phyloP scores from a whole-genome alignment of 2,329 filamentous ascomycete species.

The Ophiostoma ulmi region DNA sequence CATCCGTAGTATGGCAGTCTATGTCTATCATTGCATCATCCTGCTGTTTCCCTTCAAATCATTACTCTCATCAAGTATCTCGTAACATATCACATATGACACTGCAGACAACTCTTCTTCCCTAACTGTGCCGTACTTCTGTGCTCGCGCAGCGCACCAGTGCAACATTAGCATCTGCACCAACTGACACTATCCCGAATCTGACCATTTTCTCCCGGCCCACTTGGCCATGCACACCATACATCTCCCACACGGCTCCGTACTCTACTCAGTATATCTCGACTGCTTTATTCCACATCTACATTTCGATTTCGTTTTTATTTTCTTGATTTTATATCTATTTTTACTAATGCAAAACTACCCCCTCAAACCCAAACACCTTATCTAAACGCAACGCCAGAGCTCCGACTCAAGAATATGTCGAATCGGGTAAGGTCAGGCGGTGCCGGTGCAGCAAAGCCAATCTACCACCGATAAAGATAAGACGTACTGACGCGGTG shows the following conservation, averaged over 20 bases:
- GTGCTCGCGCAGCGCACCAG: not conserved
- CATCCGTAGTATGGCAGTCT: no score
- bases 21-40: not conserved
- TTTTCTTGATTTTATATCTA: not conserved
- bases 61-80: not conserved
- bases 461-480: not conserved
- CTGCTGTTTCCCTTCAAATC: not conserved
- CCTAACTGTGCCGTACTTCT: not conserved
- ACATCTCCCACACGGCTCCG: no score
- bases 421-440: not conserved
- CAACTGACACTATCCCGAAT: not conserved
- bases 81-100: not conserved
- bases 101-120: not conserved
- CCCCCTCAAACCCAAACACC: not conserved
- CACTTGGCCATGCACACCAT: slow-evolving; percentile 7
- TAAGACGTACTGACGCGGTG: not conserved
- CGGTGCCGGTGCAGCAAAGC: not conserved
- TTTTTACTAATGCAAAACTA: not conserved
- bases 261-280: not conserved
- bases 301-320: not conserved
- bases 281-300: not conserved
- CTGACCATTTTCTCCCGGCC: slow-evolving; percentile 1
- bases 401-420: not conserved
- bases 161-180: not conserved
- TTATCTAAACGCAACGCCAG: slow-evolving; percentile 5